Evolutionary conservation across 2,329 filamentous ascomycete species (phyloP).

Genomic region (Aspergillus bombycis): DNA sequence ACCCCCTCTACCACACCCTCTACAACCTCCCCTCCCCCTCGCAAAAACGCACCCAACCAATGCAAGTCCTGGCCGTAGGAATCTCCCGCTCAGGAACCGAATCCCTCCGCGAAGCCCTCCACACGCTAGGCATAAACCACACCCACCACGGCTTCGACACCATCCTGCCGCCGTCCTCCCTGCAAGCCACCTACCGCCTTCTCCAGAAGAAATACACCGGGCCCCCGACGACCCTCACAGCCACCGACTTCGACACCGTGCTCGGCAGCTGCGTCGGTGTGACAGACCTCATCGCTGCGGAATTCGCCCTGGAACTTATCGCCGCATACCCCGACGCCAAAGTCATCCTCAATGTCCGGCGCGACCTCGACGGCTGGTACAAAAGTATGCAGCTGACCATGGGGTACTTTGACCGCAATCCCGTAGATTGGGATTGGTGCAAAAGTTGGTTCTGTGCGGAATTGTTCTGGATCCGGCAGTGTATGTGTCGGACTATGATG

Average conservation of each 20-base stretch:
- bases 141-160: constrained; percentile 24
- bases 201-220: constrained; percentile 21
- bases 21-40: constrained; percentile 13
- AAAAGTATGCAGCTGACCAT: constrained; percentile 21
- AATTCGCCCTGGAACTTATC: constrained; percentile 41
- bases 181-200: constrained; percentile 13
- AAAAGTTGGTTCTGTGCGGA: constrained; percentile 22
- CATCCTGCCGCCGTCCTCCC: constrained; percentile 2
- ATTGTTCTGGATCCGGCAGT: constrained; percentile 24
- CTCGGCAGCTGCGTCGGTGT: constrained; percentile 34
- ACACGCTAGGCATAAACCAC: constrained; percentile 23
- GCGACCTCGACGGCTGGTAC: constrained; percentile 21
- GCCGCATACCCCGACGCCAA: constrained; percentile 37
- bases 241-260: constrained; percentile 34
- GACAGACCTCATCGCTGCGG: constrained; percentile 34
- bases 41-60: constrained; percentile 14
- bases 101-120: constrained; percentile 27
- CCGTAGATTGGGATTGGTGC: constrained; percentile 20
- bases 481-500: constrained; percentile 21
- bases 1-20: constrained; percentile 1
- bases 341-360: constrained; percentile 21
- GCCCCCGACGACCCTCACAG: constrained; percentile 5
- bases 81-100: constrained; percentile 31
- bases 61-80: constrained; percentile 26
- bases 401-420: constrained; percentile 20